phyloP scores from a whole-genome alignment of 2,329 filamentous ascomycete species.

The Atkinsonella texensis region DNA sequence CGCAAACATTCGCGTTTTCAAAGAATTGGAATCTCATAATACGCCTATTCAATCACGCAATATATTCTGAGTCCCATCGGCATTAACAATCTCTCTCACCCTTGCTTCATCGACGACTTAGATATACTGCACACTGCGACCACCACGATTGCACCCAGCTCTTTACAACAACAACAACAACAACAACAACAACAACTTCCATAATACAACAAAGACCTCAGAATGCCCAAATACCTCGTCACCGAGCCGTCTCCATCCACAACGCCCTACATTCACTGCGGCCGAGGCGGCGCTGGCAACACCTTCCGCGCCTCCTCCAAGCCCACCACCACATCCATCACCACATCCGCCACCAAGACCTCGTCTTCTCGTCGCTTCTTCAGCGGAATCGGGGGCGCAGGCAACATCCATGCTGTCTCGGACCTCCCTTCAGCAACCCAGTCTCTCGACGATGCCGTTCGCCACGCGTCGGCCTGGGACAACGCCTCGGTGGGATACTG shows the following conservation, averaged over 20 bases:
- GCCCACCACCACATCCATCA: constrained; percentile 28
- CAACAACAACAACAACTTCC: neutral
- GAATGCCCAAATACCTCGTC: constrained; percentile 20
- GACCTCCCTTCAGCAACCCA: constrained; percentile 28
- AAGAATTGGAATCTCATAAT: neutral
- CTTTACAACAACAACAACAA: neutral
- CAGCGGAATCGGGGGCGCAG: constrained; percentile 54
- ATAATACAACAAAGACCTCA: neutral
- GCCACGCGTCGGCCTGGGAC: constrained; percentile 30
- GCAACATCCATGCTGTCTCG: constrained; percentile 43
- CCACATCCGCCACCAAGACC: constrained; percentile 27
- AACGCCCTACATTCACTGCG: constrained; percentile 32
- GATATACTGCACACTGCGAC: neutral
- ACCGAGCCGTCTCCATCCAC: constrained; percentile 21
- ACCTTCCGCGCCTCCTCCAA: constrained; percentile 35
- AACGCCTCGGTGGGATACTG: constrained; percentile 43
- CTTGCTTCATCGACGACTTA: neutral
- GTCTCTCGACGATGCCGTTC: constrained; percentile 34
- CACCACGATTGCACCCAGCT: constrained; percentile 1
- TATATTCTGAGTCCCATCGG: neutral
- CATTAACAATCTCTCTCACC: neutral
- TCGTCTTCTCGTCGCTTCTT: constrained; percentile 40
- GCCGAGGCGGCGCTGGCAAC: constrained; percentile 46
- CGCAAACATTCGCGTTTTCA: neutral
- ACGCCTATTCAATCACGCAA: neutral